Percentiles rank a stretch among this genome's conserved stretches.
phyloP scores from a whole-genome alignment of 106 monocot species.

The Phalaenopsis aphrodite region DNA sequence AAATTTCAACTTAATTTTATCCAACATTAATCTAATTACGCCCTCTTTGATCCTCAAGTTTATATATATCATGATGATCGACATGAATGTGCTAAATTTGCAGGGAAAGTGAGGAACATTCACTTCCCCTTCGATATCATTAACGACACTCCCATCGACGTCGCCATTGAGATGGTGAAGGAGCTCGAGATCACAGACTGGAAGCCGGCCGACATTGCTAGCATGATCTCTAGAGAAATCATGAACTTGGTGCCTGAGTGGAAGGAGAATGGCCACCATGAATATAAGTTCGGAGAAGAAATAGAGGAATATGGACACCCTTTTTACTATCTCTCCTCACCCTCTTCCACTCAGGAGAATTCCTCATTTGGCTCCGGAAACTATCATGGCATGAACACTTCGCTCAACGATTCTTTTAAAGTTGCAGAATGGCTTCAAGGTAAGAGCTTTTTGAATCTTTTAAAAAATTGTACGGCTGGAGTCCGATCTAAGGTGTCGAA shows the following conservation, averaged over 20 bases:
- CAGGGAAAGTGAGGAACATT: constrained; percentile 70
- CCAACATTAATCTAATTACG: no score
- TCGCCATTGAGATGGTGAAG: constrained; percentile 93
- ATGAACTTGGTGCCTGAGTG: constrained; percentile 51
- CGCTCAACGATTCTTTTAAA: neutral
- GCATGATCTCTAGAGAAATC: constrained; percentile 75
- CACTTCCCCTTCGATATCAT: constrained; percentile 92
- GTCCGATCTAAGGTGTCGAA: no score
- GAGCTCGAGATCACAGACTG: constrained; percentile 77
- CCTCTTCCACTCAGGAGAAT: constrained; percentile 46
- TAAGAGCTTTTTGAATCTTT: constrained; percentile 7
- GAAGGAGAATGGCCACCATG: constrained; percentile 32
- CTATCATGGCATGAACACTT: constrained; percentile 1
- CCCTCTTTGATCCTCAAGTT: no score
- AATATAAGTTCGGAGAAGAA: constrained; percentile 29
- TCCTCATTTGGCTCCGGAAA: constrained; percentile 24
- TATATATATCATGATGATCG: no score
- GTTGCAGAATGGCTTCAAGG: constrained; percentile 46
- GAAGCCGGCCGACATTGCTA: constrained; percentile 66
- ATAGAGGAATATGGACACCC: constrained; percentile 30
- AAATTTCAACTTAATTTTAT: no score
- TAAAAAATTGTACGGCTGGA: neutral
- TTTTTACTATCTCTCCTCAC: constrained; percentile 43
- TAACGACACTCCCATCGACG: constrained; percentile 70
- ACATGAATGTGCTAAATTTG: neutral